phyloP scores from a whole-genome alignment of 2,329 filamentous ascomycete genomes.

The Zymoseptoria crescenta region DNA sequence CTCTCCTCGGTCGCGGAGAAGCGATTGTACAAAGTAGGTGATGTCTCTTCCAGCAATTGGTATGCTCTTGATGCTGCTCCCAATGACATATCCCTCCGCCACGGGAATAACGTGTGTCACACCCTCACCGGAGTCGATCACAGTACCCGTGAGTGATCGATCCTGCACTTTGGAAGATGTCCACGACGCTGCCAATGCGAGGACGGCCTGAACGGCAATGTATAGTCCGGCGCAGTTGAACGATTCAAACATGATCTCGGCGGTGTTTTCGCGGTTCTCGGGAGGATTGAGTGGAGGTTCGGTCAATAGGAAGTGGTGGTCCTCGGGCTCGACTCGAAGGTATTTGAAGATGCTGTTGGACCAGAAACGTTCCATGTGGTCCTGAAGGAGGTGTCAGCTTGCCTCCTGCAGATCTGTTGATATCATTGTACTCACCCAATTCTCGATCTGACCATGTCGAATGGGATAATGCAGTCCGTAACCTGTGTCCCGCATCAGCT shows the following conservation, averaged over 20 bases:
- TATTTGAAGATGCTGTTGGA: constrained; percentile 99
- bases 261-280: constrained; percentile 97
- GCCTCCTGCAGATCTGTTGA: background rate
- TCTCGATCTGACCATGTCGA: constrained; percentile 95
- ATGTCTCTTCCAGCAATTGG: constrained; percentile 97
- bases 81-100: constrained; percentile 97
- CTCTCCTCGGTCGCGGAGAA: constrained; percentile 92
- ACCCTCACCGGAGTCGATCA: constrained; percentile 97
- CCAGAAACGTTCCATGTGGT: constrained; percentile 99
- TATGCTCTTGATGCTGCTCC: constrained; percentile 97
- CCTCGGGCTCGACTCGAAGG: constrained; percentile 92
- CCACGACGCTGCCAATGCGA: constrained; percentile 95
- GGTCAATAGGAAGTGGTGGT: constrained; percentile 96
- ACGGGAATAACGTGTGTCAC: constrained; percentile 99
- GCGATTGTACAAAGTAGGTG: constrained; percentile 95
- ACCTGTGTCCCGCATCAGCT: constrained; percentile 43
- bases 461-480: constrained; percentile 98
- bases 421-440: constrained; percentile 59
- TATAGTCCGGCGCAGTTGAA: constrained; percentile 99
- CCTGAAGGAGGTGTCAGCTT: constrained; percentile 44
- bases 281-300: constrained; percentile 98
- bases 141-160: constrained; percentile 88
- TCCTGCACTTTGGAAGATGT: constrained; percentile 97
- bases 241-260: constrained; percentile 99
- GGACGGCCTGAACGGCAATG: constrained; percentile 94